Conservation (phyloP, 23 red algal genomes). For the Cyanidioschyzon merolae region DNA sequence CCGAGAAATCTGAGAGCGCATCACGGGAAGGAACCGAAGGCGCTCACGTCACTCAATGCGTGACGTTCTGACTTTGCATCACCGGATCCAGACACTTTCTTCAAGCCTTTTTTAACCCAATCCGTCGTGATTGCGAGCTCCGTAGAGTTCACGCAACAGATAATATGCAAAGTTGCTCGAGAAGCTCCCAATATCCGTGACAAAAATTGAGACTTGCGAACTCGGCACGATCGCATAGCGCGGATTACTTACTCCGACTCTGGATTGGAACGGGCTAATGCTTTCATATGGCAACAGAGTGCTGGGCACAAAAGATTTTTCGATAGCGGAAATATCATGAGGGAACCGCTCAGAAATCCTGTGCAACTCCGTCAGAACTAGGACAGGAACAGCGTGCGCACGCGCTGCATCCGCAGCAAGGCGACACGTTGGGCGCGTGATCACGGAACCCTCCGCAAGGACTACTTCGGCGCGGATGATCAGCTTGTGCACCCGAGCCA, state of each 20-base stretch:
- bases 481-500: conserved; percentile 45
- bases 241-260: conserved; percentile 15
- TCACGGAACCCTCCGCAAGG: conserved; percentile 31
- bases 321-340: not conserved
- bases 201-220: conserved; percentile 17
- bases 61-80: no score
- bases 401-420: conserved; percentile 13
- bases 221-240: conserved; percentile 17
- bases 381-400: conserved; percentile 18
- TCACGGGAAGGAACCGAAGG: not conserved
- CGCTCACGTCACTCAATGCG: no score
- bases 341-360: conserved; percentile 29
- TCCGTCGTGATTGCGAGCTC: not conserved
- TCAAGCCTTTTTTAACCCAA: no score
- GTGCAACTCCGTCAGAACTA: conserved; percentile 18
- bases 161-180: conserved; percentile 14
- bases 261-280: not conserved
- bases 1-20: no score
- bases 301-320: conserved; percentile 8
- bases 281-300: conserved; percentile 1
- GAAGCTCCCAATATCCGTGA: conserved; percentile 25
- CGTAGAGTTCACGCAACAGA: conserved; percentile 27
- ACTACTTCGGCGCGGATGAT: conserved; percentile 26
- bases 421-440: not conserved
- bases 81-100: no score